Evolutionary conservation across 2,329 filamentous ascomycete genomes (phyloP), one percentile per base, ranked within the genome.

Genomic region (Fusarium anguioides): DNA sequence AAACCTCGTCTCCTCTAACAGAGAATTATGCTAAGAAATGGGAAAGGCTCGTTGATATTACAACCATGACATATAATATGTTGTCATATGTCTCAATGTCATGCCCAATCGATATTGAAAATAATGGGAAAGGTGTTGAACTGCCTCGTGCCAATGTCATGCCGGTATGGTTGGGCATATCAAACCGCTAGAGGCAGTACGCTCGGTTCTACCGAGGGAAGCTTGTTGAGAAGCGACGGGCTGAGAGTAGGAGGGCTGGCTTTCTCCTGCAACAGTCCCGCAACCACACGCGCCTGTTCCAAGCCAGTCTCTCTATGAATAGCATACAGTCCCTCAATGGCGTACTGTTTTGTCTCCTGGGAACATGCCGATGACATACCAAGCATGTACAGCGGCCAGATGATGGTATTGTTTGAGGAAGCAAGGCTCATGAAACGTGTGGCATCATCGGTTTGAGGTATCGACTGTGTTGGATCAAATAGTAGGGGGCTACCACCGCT

Each of bases 381-480:
- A 9, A 82, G 78, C 12, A 81, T 78, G 54, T 83, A 85, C 5
- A 85, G 75, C 6, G 83, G 83, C 82, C 82, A 84, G 36, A 85
- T 79, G 10, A 84, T 78, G 17, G 81, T 81, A 63, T 83, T 82
- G 23, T 82, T 82, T 2, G 81, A 79, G 10, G 82, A 82, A 1
- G 80, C 81, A 8, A 85, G 75, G 6, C 82, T 80, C 80, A 85
- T 81, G 70, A 83, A 83, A 23, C 82, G 77, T 57, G 79, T 79
- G 1, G 81, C 79, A 39, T 80, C 78, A 41, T 78, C 69, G 20
- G 77, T 76, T 15, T 72, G 67, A 33, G 72, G 72, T 17, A 67
- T 73, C 2, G 77, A 76, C 29, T 78, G 75, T 8, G 78, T 79
- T 4, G 80, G 77, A 42, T 83, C 79, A 26, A 81, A 74, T 12